Evolutionary conservation across 345 rosid genomes (phyloP), one percentile per base, ranked within the genome.

Genomic region (Pelargonium nanum): DNA sequence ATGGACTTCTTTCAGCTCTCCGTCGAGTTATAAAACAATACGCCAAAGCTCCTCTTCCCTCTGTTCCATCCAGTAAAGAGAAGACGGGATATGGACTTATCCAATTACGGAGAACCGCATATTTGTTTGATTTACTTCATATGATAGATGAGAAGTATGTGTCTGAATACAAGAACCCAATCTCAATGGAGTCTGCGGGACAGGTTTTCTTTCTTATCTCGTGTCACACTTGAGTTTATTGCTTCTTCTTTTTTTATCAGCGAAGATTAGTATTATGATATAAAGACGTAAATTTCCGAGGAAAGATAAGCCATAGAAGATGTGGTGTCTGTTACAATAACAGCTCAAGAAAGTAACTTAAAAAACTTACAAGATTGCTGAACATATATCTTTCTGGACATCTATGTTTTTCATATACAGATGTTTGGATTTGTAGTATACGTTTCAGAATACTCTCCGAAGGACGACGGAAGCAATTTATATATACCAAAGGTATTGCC

Each of bases 361-460:
- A n/a, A n/a, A n/a, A n/a, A n/a, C n/a, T n/a, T n/a, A n/a, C n/a
- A n/a, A 70, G 17, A 60, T 52, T 70, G 60, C 56, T 64, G 50
- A 34, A 24, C 59, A n/a, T 26, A 71, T 53, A 15, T 5, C 22
- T 50, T 56, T 22, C 2, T 22, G 44, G 9, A 26, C 23, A 64
- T 22, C 17, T 28, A 24, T 57, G 40, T 59, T 55, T 62, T 22
- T 17, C 32, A 20, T 61, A 59, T 69, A 51, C 81, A 92, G 96
- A 88, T 85, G 95, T 88, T 83, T 50, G 98, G 96, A 55, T 88
- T 86, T 74, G 70, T 88, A 57, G 55, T 86, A 30, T 92, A 92
- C 75, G 82, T 73, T 67, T 77, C 91, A 12, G 62, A 83, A 26
- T 86, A 79, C 74, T 51, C 71, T 7, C 57, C 78, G 19, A 76